Conservation (phyloP, 2,329 filamentous ascomycete species). For the Ceratocystis destructans region DNA sequence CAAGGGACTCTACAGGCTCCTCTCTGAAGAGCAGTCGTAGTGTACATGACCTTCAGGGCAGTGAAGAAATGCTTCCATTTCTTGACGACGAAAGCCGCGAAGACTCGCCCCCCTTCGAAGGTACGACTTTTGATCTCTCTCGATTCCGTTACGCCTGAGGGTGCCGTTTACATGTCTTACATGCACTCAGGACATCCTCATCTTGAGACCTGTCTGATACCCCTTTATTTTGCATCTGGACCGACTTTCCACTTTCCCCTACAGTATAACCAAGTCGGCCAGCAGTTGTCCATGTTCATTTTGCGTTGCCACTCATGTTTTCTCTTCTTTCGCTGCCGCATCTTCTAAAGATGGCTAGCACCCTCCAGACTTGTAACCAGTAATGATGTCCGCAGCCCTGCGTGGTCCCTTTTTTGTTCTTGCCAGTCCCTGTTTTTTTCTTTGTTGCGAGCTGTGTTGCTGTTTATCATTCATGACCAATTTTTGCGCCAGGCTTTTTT, state of each 20-base stretch:
- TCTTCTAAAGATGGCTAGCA: background rate
- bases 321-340: background rate
- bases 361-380: background rate
- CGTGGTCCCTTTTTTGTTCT: background rate
- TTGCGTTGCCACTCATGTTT: background rate
- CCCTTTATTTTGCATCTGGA: conserved; percentile 11
- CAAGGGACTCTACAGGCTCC: background rate
- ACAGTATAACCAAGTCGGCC: background rate
- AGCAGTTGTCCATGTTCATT: conserved; percentile 4
- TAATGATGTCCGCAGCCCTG: background rate
- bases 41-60: conserved; percentile 28
- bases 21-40: conserved; percentile 28
- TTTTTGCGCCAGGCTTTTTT: background rate
- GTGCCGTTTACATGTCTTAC: background rate
- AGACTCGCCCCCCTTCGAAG: conserved; percentile 22
- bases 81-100: conserved; percentile 36
- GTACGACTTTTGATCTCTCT: conserved; percentile 11
- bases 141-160: conserved; percentile 10
- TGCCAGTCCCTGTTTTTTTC: background rate
- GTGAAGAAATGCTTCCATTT: conserved; percentile 43
- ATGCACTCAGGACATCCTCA: background rate
- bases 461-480: too few relatives aligned
- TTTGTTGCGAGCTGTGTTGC: background rate
- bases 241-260: background rate
- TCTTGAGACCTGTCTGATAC: conserved; percentile 1